A percentile compares a stretch with the other conserved stretches of the same genome.
Evolutionary conservation across 352 stramenopile species (phyloP).

Genomic region (Phytophthora macrochlamydospora): DNA sequence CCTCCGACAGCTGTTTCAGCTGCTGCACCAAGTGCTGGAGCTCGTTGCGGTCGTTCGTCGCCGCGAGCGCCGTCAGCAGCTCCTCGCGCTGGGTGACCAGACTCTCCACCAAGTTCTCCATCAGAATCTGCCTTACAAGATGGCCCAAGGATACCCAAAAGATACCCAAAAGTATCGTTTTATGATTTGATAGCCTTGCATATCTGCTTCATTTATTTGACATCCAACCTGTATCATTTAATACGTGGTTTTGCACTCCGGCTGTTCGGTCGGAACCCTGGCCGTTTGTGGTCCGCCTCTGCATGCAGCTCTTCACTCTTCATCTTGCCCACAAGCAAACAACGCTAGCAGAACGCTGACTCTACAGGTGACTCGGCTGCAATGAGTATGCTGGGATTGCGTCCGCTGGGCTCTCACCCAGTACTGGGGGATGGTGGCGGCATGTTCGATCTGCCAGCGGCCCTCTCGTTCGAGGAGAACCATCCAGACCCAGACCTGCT

Average conservation of each 20-base stretch:
- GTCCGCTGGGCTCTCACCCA: constrained; percentile 28
- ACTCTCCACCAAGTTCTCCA: constrained; percentile 56
- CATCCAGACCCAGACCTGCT: constrained; percentile 22
- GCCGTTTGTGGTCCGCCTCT: not conserved
- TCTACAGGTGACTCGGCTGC: not conserved
- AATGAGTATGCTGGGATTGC: constrained; percentile 37
- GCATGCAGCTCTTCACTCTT: constrained; percentile 13
- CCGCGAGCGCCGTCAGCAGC: constrained; percentile 35
- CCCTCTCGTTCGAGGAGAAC: constrained; percentile 22
- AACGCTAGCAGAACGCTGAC: not conserved
- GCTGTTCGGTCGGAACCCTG: too few relatives aligned
- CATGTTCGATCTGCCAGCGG: constrained; percentile 37
- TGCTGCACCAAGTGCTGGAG: constrained; percentile 25
- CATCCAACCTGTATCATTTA: not conserved
- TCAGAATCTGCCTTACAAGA: constrained; percentile 12
- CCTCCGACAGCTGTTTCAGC: constrained; percentile 51
- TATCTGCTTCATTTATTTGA: not conserved
- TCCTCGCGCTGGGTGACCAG: constrained; percentile 47
- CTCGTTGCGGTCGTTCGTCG: constrained; percentile 22
- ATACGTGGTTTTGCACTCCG: too few relatives aligned
- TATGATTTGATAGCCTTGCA: not conserved
- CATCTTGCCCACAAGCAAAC: constrained; percentile 12
- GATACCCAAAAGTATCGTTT: not conserved
- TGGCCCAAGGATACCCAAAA: constrained; percentile 1
- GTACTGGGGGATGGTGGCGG: constrained; percentile 32